phyloP scores from a whole-genome alignment of 2,329 filamentous ascomycete species.

The Lasiodiplodia citricola region DNA sequence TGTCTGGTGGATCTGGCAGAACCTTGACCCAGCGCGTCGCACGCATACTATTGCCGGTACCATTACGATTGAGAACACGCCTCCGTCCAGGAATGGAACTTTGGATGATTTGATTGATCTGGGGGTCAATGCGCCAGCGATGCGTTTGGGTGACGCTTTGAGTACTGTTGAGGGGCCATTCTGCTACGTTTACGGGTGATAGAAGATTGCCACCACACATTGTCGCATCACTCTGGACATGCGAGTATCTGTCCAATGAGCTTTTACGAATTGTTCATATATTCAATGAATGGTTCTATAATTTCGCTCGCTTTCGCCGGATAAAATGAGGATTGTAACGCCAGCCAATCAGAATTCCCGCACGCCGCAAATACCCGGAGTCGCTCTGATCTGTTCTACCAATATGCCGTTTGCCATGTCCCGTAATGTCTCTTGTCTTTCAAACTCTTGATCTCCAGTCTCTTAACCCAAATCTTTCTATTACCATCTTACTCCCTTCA shows the following conservation, averaged over 20 bases:
- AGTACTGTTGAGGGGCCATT: constrained; percentile 52
- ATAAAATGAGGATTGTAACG: neutral
- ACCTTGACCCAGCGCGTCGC: constrained; percentile 46
- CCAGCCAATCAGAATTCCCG: neutral
- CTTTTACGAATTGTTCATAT: neutral
- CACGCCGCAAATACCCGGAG: constrained; percentile 5
- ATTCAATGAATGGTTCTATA: neutral
- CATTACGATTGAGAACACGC: constrained; percentile 53
- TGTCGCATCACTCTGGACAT: neutral
- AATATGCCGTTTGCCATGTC: neutral
- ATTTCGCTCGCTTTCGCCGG: neutral
- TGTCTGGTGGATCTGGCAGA: constrained; percentile 59
- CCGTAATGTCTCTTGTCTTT: neutral
- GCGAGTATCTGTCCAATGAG: neutral
- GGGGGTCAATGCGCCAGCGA: constrained; percentile 39
- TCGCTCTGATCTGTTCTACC: neutral
- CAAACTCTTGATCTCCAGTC: neutral
- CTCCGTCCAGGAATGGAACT: constrained; percentile 45
- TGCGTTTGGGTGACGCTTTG: constrained; percentile 44
- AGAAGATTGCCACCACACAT: too few relatives aligned
- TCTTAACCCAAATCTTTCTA: too few relatives aligned
- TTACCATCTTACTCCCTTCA: neutral
- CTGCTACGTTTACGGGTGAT: constrained; percentile 49
- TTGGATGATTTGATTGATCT: constrained; percentile 50
- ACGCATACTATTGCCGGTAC: constrained; percentile 50